Conservation (phyloP, 768 basidiomycete species). For the Amanita molliuscula region DNA sequence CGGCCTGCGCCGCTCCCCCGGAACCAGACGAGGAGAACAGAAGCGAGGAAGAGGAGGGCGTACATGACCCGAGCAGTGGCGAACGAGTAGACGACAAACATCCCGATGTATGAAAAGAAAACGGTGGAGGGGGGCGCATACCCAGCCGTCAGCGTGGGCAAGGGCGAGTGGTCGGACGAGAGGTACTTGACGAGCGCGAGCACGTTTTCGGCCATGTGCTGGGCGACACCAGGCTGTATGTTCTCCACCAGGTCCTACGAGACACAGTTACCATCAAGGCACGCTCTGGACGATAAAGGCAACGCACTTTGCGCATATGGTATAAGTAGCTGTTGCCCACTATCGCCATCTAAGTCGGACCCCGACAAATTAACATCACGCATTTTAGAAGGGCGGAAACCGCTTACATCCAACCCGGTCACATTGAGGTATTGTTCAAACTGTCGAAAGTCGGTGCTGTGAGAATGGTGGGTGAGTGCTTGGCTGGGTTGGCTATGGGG, state of each 20-base stretch:
- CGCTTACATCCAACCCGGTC: constrained; percentile 77
- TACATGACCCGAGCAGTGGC: constrained; percentile 60
- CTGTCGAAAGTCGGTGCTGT: constrained; percentile 95
- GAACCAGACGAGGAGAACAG: constrained; percentile 30
- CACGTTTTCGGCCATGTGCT: constrained; percentile 88
- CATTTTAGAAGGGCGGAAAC: background rate
- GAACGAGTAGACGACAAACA: constrained; percentile 69
- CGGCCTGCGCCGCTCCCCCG: constrained; percentile 7
- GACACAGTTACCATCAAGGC: background rate
- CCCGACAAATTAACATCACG: background rate
- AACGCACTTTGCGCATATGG: constrained; percentile 85
- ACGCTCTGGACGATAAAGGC: too few species aligned
- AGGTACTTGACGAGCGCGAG: constrained; percentile 72
- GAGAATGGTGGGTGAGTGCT: background rate
- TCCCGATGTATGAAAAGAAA: constrained; percentile 65
- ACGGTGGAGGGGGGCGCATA: constrained; percentile 54
- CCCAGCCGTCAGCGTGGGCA: constrained; percentile 48
- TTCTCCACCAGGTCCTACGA: constrained; percentile 69
- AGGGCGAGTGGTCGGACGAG: constrained; percentile 55
- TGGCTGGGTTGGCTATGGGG: background rate
- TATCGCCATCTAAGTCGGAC: constrained; percentile 60
- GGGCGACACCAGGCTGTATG: constrained; percentile 72
- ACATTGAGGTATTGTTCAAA: constrained; percentile 86
- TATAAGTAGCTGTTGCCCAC: constrained; percentile 91
- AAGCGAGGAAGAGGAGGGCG: constrained; percentile 33